A percentile compares a stretch with the other conserved stretches of the same genome.
phyloP scores from a whole-genome alignment of 2,329 filamentous ascomycete genomes.

The Canariomyces notabilis region DNA sequence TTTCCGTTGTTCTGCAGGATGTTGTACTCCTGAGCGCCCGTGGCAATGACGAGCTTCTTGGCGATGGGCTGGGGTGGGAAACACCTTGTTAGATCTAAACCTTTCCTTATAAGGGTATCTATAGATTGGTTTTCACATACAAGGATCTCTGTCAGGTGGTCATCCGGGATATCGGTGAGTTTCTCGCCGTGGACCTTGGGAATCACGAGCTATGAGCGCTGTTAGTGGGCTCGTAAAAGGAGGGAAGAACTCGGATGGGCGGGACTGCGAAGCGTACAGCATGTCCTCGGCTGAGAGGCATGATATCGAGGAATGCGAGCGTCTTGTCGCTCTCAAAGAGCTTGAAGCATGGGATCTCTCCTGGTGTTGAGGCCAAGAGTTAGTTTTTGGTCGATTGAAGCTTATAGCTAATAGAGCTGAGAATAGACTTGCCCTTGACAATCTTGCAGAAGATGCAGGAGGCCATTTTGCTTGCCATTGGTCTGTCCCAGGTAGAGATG shows the following conservation, averaged over 20 bases:
- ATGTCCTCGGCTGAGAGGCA: slow-evolving; percentile 81
- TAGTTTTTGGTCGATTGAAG: slow-evolving; percentile 5
- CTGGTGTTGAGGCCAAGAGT: slow-evolving; percentile 40
- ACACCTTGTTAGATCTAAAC: not conserved
- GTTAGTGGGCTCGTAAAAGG: not conserved
- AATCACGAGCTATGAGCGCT: slow-evolving; percentile 70
- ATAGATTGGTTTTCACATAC: no score
- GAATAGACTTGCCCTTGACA: slow-evolving; percentile 63
- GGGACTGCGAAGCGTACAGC: slow-evolving; percentile 55
- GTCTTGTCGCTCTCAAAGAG: slow-evolving; percentile 92
- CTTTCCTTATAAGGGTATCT: no score
- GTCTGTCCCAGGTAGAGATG: no score
- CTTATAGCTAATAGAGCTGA: not conserved
- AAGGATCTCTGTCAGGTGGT: slow-evolving; percentile 75
- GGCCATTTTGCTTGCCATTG: slow-evolving; percentile 49
- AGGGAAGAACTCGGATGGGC: not conserved
- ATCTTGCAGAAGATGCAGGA: slow-evolving; percentile 97
- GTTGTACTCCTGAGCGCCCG: slow-evolving; percentile 78
- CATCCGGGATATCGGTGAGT: slow-evolving; percentile 87
- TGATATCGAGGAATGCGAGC: slow-evolving; percentile 93
- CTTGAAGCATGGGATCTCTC: slow-evolving; percentile 95
- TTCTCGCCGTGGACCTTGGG: slow-evolving; percentile 93
- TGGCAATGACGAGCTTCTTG: slow-evolving; percentile 78
- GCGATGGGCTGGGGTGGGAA: slow-evolving; percentile 58
- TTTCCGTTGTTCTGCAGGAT: slow-evolving; percentile 93